Evolutionary conservation across 2,329 filamentous ascomycete genomes (phyloP).

Genomic region (Cladosporium sp.): DNA sequence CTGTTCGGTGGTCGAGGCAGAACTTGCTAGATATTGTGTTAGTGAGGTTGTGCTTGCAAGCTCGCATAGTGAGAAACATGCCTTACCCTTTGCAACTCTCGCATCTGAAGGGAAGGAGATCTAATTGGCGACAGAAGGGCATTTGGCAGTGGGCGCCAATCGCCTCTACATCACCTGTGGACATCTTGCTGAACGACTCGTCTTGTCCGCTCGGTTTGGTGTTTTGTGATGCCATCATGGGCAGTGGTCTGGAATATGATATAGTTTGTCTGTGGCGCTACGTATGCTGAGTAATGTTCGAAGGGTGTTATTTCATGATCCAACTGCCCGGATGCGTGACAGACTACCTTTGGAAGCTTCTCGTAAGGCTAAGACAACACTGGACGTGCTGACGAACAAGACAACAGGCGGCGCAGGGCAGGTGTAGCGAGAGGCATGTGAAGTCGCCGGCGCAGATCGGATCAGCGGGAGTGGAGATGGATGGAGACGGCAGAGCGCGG

Average conservation of each 20-base stretch:
- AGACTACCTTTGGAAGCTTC: conserved; percentile 5
- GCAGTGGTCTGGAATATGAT: background rate
- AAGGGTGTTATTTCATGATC: background rate
- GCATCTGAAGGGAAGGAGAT: conserved; percentile 93
- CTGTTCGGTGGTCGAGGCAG: conserved; percentile 90
- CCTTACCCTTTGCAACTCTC: conserved; percentile 69
- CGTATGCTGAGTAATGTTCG: conserved; percentile 4
- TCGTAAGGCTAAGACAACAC: background rate
- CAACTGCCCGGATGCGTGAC: background rate
- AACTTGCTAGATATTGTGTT: conserved; percentile 42
- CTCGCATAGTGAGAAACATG: background rate
- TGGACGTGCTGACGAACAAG: conserved; percentile 1
- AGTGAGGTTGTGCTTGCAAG: conserved; percentile 2
- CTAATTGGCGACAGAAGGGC: conserved; percentile 86
- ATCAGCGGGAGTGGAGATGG: background rate
- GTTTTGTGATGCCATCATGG: conserved; percentile 42
- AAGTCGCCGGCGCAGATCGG: background rate
- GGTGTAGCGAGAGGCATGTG: conserved; percentile 4
- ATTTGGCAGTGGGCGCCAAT: conserved; percentile 90
- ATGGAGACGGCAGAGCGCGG: background rate
- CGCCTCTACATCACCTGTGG: conserved; percentile 72
- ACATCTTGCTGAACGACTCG: conserved; percentile 65
- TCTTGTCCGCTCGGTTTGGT: conserved; percentile 30
- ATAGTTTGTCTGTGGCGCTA: conserved; percentile 5
- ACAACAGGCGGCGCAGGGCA: background rate